Base-by-base conservation (phyloP, 2,329 filamentous ascomycete genomes). In the Diaporthe humulicola region DNA sequence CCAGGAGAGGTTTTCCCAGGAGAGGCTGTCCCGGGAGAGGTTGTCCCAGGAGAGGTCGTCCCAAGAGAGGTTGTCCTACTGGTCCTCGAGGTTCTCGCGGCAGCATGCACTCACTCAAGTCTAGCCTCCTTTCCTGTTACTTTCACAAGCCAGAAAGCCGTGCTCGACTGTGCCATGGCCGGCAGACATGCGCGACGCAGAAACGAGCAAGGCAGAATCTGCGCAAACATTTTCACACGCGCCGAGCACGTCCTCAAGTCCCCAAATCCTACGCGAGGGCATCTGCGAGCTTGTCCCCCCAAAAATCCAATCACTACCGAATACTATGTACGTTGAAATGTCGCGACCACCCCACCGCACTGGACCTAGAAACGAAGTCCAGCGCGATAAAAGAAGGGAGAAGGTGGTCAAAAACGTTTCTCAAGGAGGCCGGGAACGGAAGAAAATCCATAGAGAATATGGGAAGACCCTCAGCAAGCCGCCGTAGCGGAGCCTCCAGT, bases 361-460 rank as follows among this genome's bases (percentile, higher is more conserved):
- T 82, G 82, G 83, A 85, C 86, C 86, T 84, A 83, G 78, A 79
- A 78, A 78, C 78, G 82, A 78, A 80, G 82, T 82, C 81, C 81
- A 79, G 79, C 86, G 83, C 87, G 87, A 81, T 78, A 83, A 84
- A 82, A 71, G 73, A 85, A 87, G 78, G 80, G 80, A 79, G 79
- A 76, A 86, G 86, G 86, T 82, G 81, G 80, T 85, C 83, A 73
- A 76, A 76, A 58, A 84, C 86, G 80, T 86, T 84, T 76, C 79
- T 89, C 75, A 86, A 78, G 87, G 86, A 82, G 87, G 87, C 87
- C 86, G 87, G 87, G 87, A 89, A 89, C 87, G 87, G 87, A 88
- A 85, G 86, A 83, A 87, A 84, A 87, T 85, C 84, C 85, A 89
- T 85, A 80, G 85, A 81, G 81, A 81, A 81, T 79, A 76, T 79